Conservation (phyloP, 371 early-diverging fungal species). For the Spiromyces aspiralis region DNA sequence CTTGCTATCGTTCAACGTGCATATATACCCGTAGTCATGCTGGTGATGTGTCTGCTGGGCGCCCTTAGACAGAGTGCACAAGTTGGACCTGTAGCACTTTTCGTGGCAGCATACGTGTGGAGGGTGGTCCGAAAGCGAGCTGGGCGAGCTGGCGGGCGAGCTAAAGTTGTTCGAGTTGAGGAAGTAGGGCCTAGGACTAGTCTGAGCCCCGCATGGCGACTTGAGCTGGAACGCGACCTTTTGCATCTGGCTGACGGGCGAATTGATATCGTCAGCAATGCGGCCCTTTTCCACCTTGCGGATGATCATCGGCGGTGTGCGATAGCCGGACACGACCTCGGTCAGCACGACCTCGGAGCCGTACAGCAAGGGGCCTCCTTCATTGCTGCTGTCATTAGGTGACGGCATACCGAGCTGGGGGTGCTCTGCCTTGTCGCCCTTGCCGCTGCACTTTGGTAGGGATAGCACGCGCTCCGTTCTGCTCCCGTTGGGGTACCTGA, state of each 20-base stretch:
- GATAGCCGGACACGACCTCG: constrained; percentile 42
- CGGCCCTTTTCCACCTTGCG: constrained; percentile 64
- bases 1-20: no score
- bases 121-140: no score
- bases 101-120: no score
- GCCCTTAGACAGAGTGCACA: no score
- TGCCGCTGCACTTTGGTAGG: neutral
- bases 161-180: no score
- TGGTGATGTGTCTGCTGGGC: no score
- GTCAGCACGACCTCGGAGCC: constrained; percentile 52
- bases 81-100: no score
- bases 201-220: no score
- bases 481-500: neutral
- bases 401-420: neutral
- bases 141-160: no score
- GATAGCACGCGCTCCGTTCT: neutral
- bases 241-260: constrained; percentile 73
- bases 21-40: no score
- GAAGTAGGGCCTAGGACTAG: no score
- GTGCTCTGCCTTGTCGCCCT: neutral
- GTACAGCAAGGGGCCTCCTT: constrained; percentile 40
- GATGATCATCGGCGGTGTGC: constrained; percentile 51
- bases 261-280: constrained; percentile 42
- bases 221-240: constrained; percentile 58
- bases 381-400: neutral